A percentile compares a stretch with the other conserved stretches of the same genome.
phyloP scores from a whole-genome alignment of 164 flowering plant species.

The Umbellularia californica region DNA sequence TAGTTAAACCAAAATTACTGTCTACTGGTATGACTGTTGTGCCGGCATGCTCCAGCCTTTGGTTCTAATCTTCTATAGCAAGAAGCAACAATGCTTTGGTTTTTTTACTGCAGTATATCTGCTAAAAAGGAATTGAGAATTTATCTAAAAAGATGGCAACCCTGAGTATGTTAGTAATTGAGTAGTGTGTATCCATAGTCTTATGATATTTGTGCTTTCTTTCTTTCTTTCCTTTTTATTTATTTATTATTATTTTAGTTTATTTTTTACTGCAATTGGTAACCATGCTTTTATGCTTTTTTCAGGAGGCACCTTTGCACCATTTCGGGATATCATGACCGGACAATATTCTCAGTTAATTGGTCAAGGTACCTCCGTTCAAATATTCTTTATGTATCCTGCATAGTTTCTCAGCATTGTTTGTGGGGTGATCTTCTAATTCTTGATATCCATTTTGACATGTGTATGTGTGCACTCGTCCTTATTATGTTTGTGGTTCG shows the following conservation, averaged over 20 bases:
- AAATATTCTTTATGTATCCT: not conserved
- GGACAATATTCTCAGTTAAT: slow-evolving; percentile 89
- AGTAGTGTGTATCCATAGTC: not conserved
- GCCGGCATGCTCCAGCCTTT: not conserved
- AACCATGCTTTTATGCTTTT: slow-evolving; percentile 9
- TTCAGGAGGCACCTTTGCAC: slow-evolving; percentile 82
- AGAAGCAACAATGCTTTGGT: not conserved
- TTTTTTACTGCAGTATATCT: slow-evolving; percentile 10
- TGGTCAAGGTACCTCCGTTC: slow-evolving; percentile 72
- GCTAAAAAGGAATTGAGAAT: slow-evolving; percentile 1
- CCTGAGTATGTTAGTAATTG: not conserved
- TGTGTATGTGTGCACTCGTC: too few relatives aligned
- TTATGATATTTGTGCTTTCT: not conserved
- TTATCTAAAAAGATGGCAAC: not conserved
- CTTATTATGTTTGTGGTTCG: not conserved
- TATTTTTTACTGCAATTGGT: not conserved
- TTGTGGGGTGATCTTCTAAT: not conserved
- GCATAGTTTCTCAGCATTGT: not conserved
- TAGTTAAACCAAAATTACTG: slow-evolving; percentile 2
- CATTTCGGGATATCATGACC: slow-evolving; percentile 82
- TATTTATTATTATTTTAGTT: not conserved
- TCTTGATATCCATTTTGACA: not conserved
- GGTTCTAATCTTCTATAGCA: slow-evolving; percentile 3
- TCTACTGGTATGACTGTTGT: slow-evolving; percentile 1
- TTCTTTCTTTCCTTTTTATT: too few relatives aligned